phyloP scores from a whole-genome alignment of 352 stramenopile genomes.

The Blastocystis sp. region DNA sequence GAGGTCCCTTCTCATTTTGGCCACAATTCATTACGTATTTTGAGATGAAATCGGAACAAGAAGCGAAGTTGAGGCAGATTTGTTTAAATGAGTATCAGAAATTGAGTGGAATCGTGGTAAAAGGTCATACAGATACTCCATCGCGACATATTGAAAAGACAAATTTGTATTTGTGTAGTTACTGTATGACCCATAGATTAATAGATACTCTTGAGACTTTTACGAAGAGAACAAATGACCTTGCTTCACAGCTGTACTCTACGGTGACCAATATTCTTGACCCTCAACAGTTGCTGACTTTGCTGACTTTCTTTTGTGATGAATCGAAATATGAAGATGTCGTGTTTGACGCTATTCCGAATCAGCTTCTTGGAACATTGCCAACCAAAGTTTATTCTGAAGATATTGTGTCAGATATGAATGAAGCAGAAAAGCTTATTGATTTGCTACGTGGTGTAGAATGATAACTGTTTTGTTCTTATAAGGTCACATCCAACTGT shows the following conservation, averaged over 20 bases:
- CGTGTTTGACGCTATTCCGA: neutral
- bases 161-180: neutral
- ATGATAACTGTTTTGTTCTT: too few species aligned
- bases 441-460: neutral
- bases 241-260: neutral
- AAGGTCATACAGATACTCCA: neutral
- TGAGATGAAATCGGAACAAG: conserved; percentile 12
- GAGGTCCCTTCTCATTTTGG: conserved; percentile 43
- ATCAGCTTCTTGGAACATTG: neutral
- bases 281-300: neutral
- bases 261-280: neutral
- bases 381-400: neutral
- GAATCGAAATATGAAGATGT: neutral
- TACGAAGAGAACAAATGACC: neutral
- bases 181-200: neutral
- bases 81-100: neutral
- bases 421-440: neutral
- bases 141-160: neutral
- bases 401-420: neutral
- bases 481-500: too few species aligned
- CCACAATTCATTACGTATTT: conserved; percentile 52
- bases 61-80: conserved; percentile 41
- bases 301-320: neutral
- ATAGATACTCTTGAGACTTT: neutral
- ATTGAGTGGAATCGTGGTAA: neutral